Evolutionary conservation across 169 alveolate species (phyloP).

Genomic region (Toxoplasma gondii): DNA sequence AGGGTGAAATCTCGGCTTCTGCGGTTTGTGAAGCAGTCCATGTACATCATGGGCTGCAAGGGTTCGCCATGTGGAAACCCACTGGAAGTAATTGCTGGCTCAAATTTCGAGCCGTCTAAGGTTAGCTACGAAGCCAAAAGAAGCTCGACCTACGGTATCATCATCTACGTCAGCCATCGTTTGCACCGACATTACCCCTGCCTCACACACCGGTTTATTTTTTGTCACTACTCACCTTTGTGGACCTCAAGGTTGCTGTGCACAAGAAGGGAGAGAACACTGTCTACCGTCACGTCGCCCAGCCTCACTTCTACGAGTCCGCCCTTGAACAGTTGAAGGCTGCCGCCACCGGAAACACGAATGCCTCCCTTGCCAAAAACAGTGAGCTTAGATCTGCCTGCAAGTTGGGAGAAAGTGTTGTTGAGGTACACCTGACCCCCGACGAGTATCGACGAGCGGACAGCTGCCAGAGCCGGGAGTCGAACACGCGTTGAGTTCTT

Average conservation of each 20-base stretch:
- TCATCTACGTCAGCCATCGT: too few species aligned
- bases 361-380: constrained; percentile 15
- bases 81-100: neutral
- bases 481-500: neutral
- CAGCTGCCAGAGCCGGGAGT: neutral
- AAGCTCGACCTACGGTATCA: neutral
- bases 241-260: constrained; percentile 9
- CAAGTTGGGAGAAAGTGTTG: neutral
- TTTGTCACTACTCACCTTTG: neutral
- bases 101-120: neutral
- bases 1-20: too few species aligned
- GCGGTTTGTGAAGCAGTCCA: too few species aligned
- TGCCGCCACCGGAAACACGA: neutral
- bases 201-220: too few species aligned
- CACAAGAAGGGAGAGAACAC: neutral
- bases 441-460: constrained; percentile 13
- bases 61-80: too few species aligned
- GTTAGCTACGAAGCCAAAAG: neutral
- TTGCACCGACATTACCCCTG: too few species aligned
- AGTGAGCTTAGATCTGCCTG: neutral
- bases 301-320: neutral
- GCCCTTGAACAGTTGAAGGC: constrained; percentile 13
- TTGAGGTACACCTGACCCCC: constrained; percentile 29
- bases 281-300: constrained; percentile 4
- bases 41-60: too few species aligned